These are phyloP conservation scores for Jamesozyma gamospora DNA, from an alignment of 805 yeast species.

Conservation along the genomic window DNA sequence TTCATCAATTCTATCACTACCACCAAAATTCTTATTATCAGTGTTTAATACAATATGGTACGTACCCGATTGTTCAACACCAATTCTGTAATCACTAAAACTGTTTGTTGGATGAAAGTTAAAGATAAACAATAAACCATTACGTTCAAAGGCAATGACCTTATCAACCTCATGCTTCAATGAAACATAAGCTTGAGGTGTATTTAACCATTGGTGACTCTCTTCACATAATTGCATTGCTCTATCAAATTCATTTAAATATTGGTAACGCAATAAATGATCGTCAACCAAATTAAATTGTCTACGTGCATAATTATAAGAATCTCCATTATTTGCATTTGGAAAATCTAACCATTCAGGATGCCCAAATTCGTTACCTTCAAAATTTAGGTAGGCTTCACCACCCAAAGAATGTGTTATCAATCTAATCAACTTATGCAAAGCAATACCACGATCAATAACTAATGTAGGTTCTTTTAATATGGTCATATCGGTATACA, in stretches of 20 bases:
- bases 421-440: slow-evolving; percentile 85
- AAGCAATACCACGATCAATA: slow-evolving; percentile 79
- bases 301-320: slow-evolving; percentile 89
- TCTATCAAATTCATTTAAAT: slow-evolving; percentile 69
- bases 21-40: slow-evolving; percentile 66
- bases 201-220: slow-evolving; percentile 58
- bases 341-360: slow-evolving; percentile 99
- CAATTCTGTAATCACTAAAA: slow-evolving; percentile 78
- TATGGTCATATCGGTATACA: slow-evolving; percentile 91
- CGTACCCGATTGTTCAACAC: slow-evolving; percentile 72
- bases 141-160: slow-evolving; percentile 80
- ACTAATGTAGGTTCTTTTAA: slow-evolving; percentile 63
- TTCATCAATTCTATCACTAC: slow-evolving; percentile 63
- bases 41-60: slow-evolving; percentile 68
- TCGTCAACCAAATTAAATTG: slow-evolving; percentile 86
- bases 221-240: slow-evolving; percentile 75
- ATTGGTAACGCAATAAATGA: slow-evolving; percentile 66
- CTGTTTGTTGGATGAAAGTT: slow-evolving; percentile 84
- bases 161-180: slow-evolving; percentile 85
- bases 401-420: slow-evolving; percentile 90
- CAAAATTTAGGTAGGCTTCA: slow-evolving; percentile 90
- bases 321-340: slow-evolving; percentile 74
- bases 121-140: slow-evolving; percentile 73
- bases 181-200: slow-evolving; percentile 74
- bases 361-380: slow-evolving; percentile 97